Evolutionary conservation across 2,329 filamentous ascomycete species (phyloP).

Genomic region (Colletotrichum incanum): DNA sequence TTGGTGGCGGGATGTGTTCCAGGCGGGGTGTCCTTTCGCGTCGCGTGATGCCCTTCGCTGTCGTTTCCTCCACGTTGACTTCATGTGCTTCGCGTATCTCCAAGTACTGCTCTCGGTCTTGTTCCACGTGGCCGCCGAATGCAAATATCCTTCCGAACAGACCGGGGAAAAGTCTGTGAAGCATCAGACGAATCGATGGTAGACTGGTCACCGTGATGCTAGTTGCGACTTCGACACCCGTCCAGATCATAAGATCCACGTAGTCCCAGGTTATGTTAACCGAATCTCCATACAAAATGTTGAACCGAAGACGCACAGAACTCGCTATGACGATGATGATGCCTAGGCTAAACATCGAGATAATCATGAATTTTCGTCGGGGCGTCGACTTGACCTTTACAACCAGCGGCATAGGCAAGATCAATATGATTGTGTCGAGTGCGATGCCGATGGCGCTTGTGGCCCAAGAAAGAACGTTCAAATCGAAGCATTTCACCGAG

Average conservation of each 20-base stretch:
- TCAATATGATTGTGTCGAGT: constrained; percentile 61
- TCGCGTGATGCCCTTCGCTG: neutral
- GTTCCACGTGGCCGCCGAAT: constrained; percentile 30
- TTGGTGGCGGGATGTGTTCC: neutral
- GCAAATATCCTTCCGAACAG: constrained; percentile 22
- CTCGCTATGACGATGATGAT: constrained; percentile 56
- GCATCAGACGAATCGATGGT: constrained; percentile 56
- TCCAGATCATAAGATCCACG: constrained; percentile 58
- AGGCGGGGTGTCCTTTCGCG: neutral
- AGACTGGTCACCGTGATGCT: constrained; percentile 58
- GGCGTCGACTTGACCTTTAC: constrained; percentile 54
- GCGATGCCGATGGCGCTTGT: constrained; percentile 57
- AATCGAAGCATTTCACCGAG: constrained; percentile 8
- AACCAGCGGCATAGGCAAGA: constrained; percentile 60
- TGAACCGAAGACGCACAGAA: constrained; percentile 53
- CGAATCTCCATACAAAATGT: constrained; percentile 51
- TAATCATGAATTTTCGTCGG: constrained; percentile 61
- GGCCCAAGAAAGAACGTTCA: constrained; percentile 26
- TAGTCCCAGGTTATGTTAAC: constrained; percentile 59
- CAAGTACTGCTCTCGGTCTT: constrained; percentile 24
- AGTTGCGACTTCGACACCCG: constrained; percentile 57
- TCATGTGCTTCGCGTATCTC: neutral
- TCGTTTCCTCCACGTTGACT: constrained; percentile 4
- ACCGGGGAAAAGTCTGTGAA: constrained; percentile 33
- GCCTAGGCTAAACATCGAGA: constrained; percentile 62